Evolutionary conservation across 2,329 filamentous ascomycete species (phyloP), one percentile per base, ranked within the genome.

Genomic region (Claviceps fusiformis): DNA sequence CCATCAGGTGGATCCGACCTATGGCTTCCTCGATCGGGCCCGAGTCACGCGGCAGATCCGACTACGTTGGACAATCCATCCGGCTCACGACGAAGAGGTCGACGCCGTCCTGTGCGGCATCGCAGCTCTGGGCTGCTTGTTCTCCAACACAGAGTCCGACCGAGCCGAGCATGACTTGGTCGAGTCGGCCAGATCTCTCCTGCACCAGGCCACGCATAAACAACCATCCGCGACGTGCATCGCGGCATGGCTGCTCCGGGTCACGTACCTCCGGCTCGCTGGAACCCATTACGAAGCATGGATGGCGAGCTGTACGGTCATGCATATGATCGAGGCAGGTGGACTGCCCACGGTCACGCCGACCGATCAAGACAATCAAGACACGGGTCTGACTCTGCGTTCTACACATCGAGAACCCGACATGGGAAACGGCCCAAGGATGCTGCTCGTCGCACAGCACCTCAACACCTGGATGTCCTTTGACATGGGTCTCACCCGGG

Each of bases 381-480:
- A 65, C 13, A 62, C 65, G 1, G 59, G 65, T 19, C 19, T 19
- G 19, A 19, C 19, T 0, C 62, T 70, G 3, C 61, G 58, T 7
- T 53, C 46, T 24, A 35, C n/a, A 11, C 13, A 33, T 29, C 10
- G 29, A 33, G 41, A 53, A 29, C 59, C 68, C 17, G 64, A 71
- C 17, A 50, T 66, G 11, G 75, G 78, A 35, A 64, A 68, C 9
- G 68, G 70, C 11, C 67, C 70, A 13, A 65, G 75, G 1, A 62
- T 79, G 3, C 65, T 78, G 61, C 72, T 75, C 53, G 72, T 81
- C 45, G 74, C 78, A 0, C 75, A 78, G 10, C 78, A 81, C 59
- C 70, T 82, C 8, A 81, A 82, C 59, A 76, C 75, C 13, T 82
- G 79, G 78, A 75, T 76, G 31, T 81, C 77, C 0, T 81, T 80